phyloP scores from a whole-genome alignment of 2,329 filamentous ascomycete species.

The Arthrobotrys iridis region DNA sequence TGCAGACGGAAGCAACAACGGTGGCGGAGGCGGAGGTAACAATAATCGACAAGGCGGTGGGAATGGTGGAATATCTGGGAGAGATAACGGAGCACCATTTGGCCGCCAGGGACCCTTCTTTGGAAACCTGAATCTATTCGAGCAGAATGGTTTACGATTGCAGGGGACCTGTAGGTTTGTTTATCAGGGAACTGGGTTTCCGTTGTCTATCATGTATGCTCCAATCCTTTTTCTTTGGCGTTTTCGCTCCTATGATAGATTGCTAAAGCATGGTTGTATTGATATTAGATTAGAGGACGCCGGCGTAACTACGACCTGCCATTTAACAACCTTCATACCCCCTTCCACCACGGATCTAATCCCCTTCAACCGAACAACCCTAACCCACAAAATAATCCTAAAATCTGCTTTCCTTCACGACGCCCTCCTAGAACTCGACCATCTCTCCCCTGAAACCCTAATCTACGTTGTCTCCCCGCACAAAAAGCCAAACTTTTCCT shows the following conservation, averaged over 20 bases:
- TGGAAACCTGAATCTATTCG: conserved; percentile 42
- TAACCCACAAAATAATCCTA: conserved; percentile 96
- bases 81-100: conserved; percentile 62
- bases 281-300: conserved; percentile 74
- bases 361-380: conserved; percentile 81
- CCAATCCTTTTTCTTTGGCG: background rate
- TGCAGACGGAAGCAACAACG: conserved; percentile 69
- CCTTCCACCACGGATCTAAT: conserved; percentile 79
- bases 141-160: conserved; percentile 75
- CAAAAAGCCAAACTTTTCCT: conserved; percentile 74
- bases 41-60: conserved; percentile 59
- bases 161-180: conserved; percentile 85
- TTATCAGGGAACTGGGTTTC: conserved; percentile 78
- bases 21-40: conserved; percentile 59
- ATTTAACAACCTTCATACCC: conserved; percentile 84
- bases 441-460: conserved; percentile 76
- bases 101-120: conserved; percentile 6
- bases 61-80: conserved; percentile 60
- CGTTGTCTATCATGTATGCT: conserved; percentile 79
- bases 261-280: background rate
- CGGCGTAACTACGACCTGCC: conserved; percentile 86
- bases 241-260: background rate
- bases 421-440: conserved; percentile 67
- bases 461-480: conserved; percentile 72
- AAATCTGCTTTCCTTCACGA: conserved; percentile 64